Percentiles rank a stretch among this genome's conserved stretches.
These are phyloP conservation scores for Colletotrichum australisinense DNA, from an alignment of 2,329 filamentous ascomycete species.

Conservation along the genomic window DNA sequence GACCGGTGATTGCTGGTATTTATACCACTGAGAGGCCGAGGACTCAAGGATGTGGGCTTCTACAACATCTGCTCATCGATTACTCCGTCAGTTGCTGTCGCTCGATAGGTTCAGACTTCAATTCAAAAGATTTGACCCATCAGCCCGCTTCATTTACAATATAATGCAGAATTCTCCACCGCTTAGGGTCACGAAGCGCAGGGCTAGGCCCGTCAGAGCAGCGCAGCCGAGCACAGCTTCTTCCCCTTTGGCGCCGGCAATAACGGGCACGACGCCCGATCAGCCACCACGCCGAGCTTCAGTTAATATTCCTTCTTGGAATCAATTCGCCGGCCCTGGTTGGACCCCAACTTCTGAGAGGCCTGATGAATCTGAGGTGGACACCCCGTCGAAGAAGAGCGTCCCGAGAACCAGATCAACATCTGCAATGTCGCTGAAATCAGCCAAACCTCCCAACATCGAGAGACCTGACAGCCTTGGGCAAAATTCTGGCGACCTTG, in stretches of 20 bases:
- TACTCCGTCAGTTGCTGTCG: fast-evolving
- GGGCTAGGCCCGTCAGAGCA: neutral
- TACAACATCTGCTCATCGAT: no score
- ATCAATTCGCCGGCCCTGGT: neutral
- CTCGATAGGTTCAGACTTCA: neutral
- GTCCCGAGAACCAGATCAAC: neutral
- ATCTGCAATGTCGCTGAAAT: neutral
- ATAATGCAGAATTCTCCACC: neutral
- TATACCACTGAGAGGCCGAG: neutral
- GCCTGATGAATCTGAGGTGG: neutral
- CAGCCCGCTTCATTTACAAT: neutral
- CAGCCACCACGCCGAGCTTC: neutral
- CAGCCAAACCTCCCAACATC: neutral
- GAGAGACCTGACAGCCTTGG: neutral
- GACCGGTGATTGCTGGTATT: neutral
- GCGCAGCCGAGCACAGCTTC: neutral
- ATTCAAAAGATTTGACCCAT: no score
- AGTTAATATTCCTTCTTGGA: neutral
- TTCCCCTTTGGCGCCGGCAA: neutral
- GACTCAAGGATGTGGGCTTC: neutral
- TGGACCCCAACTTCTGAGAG: neutral
- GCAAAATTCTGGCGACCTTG: neutral
- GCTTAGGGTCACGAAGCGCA: neutral
- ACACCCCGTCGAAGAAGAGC: neutral
- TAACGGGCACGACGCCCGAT: neutral